Percentiles rank a stretch among this genome's conserved stretches.
Conservation (phyloP, 345 rosid species). For the Camelina neglecta region DNA sequence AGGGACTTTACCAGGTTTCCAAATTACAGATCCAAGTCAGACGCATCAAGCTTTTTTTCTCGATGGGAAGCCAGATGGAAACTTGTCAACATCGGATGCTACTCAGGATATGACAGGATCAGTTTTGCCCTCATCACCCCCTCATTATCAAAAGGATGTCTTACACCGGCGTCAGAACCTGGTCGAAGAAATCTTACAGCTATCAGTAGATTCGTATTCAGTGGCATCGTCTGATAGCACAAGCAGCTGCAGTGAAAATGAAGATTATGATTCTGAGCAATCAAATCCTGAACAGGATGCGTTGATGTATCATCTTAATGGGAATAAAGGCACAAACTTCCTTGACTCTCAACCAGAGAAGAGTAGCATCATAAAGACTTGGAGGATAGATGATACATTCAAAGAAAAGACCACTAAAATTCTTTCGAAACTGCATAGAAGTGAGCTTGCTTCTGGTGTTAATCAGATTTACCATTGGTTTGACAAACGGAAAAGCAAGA, state of each 20-base stretch:
- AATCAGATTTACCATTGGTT: conserved; percentile 53
- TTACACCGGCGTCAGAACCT: conserved; percentile 81
- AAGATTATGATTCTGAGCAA: conserved; percentile 52
- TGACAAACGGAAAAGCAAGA: conserved; percentile 60
- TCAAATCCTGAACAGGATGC: conserved; percentile 51
- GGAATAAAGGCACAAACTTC: conserved; percentile 39
- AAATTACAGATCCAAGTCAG: conserved; percentile 52
- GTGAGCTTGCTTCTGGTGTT: conserved; percentile 49
- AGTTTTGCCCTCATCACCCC: conserved; percentile 71
- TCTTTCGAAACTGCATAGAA: conserved; percentile 44
- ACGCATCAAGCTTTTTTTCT: conserved; percentile 48
- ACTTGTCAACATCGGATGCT: conserved; percentile 48
- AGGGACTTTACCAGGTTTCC: conserved; percentile 58
- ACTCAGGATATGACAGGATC: conserved; percentile 56
- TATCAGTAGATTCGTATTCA: conserved; percentile 87
- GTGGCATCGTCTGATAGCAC: conserved; percentile 77
- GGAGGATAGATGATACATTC: conserved; percentile 41
- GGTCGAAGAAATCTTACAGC: conserved; percentile 94
- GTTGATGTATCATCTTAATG: conserved; percentile 35
- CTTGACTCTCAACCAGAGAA: conserved; percentile 48
- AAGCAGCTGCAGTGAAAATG: conserved; percentile 82
- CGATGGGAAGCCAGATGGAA: conserved; percentile 49
- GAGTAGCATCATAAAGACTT: conserved; percentile 39
- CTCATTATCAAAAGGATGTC: conserved; percentile 85
- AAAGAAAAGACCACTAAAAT: conserved; percentile 42